Conservation (phyloP, 2,329 filamentous ascomycete species). For the Huntiella omanensis region DNA sequence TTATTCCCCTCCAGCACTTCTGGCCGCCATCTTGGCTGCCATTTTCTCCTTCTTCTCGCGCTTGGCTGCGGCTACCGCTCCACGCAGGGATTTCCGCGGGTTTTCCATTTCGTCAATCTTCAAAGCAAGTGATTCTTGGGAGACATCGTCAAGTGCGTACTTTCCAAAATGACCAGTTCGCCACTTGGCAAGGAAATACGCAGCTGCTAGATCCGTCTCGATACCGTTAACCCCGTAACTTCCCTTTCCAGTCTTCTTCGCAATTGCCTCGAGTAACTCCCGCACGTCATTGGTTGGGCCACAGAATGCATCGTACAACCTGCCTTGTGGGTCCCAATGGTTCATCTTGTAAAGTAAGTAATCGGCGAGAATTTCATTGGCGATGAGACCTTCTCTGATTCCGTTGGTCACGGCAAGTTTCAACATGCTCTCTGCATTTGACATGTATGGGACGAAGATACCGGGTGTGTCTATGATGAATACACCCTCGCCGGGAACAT, state of each 20-base stretch:
- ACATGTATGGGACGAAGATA: slow-evolving; percentile 85
- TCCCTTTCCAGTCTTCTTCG: slow-evolving; percentile 56
- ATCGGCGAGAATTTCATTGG: slow-evolving; percentile 62
- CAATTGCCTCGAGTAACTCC: slow-evolving; percentile 51
- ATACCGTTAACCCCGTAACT: slow-evolving; percentile 47
- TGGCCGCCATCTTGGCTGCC: slow-evolving; percentile 21
- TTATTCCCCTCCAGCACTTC: slow-evolving; percentile 14
- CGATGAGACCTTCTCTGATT: slow-evolving; percentile 76
- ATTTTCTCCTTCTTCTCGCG: slow-evolving; percentile 43
- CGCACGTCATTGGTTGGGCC: slow-evolving; percentile 70
- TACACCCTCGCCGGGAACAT: slow-evolving; percentile 38
- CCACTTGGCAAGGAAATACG: slow-evolving; percentile 71
- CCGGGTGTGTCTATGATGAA: slow-evolving; percentile 86
- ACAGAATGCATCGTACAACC: slow-evolving; percentile 41
- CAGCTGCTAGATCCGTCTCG: slow-evolving; percentile 52
- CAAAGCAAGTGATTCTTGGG: slow-evolving; percentile 32
- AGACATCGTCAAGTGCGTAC: slow-evolving; percentile 64
- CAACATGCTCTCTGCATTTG: slow-evolving; percentile 72
- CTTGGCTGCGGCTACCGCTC: slow-evolving; percentile 24
- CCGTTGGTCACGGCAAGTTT: slow-evolving; percentile 83
- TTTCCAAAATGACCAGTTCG: slow-evolving; percentile 54
- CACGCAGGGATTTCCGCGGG: slow-evolving; percentile 40
- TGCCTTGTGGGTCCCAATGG: slow-evolving; percentile 30
- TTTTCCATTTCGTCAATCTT: slow-evolving; percentile 30
- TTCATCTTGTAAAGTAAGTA: slow-evolving; percentile 83